Conservation (phyloP, 768 basidiomycete species). For the Suillus luteus region DNA sequence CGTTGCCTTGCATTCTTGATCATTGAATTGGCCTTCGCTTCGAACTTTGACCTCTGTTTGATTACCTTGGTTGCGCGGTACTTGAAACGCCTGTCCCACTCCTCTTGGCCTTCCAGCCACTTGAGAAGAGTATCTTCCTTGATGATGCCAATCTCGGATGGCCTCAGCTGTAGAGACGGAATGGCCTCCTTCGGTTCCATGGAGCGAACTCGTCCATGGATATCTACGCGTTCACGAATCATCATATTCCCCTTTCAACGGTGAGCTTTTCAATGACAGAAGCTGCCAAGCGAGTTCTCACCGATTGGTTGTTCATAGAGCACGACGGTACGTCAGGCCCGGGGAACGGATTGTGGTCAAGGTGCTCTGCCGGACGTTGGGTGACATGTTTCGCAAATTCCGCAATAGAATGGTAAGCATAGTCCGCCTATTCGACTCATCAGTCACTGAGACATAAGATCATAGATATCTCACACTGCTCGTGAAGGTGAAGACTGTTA, state of each 20-base stretch:
- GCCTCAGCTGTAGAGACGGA: conserved; percentile 50
- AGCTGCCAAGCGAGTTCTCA: not conserved
- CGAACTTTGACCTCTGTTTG: conserved; percentile 45
- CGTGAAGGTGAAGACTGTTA: conserved; percentile 72
- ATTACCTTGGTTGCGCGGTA: conserved; percentile 43
- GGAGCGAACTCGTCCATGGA: conserved; percentile 56
- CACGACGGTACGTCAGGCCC: conserved; percentile 13
- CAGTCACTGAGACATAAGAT: conserved; percentile 3
- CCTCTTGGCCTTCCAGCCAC: conserved; percentile 62
- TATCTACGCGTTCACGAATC: conserved; percentile 76
- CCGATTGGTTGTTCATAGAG: not conserved
- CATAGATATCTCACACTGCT: conserved; percentile 44
- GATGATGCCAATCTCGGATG: conserved; percentile 65
- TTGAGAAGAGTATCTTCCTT: conserved; percentile 70
- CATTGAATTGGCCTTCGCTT: conserved; percentile 46
- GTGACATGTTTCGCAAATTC: conserved; percentile 60
- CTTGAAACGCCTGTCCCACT: conserved; percentile 61
- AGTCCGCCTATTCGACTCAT: conserved; percentile 46
- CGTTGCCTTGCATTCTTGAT: conserved; percentile 48
- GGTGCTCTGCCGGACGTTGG: conserved; percentile 35
- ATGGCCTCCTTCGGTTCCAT: conserved; percentile 65
- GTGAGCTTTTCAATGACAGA: conserved; percentile 1
- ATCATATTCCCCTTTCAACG: conserved; percentile 38
- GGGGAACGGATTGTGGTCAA: conserved; percentile 50
- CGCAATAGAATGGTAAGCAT: conserved; percentile 59